These are phyloP conservation scores for Didymella glomerata DNA, from an alignment of 2,329 filamentous ascomycete species.

Conservation along the genomic window DNA sequence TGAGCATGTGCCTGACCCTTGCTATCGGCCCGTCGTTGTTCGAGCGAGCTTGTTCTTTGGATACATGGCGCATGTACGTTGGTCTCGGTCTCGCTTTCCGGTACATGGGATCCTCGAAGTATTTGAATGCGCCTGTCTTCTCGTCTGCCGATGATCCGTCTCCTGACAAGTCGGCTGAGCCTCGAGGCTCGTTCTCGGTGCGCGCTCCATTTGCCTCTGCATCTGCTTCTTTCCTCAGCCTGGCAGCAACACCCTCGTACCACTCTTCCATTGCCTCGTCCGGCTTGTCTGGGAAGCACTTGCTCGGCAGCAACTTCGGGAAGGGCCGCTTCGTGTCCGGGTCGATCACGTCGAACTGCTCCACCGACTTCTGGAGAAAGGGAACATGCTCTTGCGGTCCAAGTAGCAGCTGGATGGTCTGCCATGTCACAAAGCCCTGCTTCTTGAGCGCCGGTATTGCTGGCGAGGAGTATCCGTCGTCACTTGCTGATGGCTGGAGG, in stretches of 20 bases:
- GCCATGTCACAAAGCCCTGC: slow-evolving; percentile 90
- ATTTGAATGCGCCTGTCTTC: slow-evolving; percentile 54
- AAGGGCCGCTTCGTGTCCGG: slow-evolving; percentile 68
- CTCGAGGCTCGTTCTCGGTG: slow-evolving; percentile 41
- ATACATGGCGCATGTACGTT: slow-evolving; percentile 53
- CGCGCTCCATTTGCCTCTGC: slow-evolving; percentile 37
- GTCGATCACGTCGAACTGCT: slow-evolving; percentile 77
- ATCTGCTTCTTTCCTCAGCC: slow-evolving; percentile 70
- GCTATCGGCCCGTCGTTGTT: slow-evolving; percentile 45
- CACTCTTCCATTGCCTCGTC: slow-evolving; percentile 85
- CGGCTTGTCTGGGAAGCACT: slow-evolving; percentile 73
- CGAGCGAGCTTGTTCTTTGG: slow-evolving; percentile 40
- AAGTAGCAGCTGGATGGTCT: slow-evolving; percentile 87
- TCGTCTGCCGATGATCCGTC: slow-evolving; percentile 53
- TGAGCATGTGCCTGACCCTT: slow-evolving; percentile 48
- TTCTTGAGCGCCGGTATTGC: slow-evolving; percentile 82
- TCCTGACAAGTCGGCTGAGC: slow-evolving; percentile 47
- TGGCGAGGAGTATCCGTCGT: slow-evolving; percentile 75
- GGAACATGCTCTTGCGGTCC: slow-evolving; percentile 87
- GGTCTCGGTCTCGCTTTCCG: slow-evolving; percentile 56
- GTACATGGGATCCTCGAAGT: slow-evolving; percentile 61
- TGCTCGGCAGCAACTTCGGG: slow-evolving; percentile 70
- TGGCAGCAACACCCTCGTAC: slow-evolving; percentile 80
- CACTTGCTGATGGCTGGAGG: slow-evolving; percentile 73
- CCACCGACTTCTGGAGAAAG: slow-evolving; percentile 82